Percentiles rank a stretch among this genome's conserved stretches.
phyloP scores from a whole-genome alignment of 129 eudicot genomes.

The Chrysanthemum seticuspe region DNA sequence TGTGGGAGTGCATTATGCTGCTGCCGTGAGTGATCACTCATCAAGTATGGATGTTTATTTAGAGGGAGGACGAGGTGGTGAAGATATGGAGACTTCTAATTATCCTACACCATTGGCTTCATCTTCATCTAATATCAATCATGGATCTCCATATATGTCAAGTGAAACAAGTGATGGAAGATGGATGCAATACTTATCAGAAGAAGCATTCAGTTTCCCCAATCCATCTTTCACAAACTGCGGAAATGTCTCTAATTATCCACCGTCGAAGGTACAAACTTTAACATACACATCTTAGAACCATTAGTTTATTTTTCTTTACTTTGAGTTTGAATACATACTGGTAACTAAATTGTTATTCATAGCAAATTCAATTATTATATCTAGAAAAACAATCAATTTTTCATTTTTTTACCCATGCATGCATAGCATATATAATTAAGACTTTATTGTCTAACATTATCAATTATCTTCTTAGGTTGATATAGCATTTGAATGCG shows the following conservation, averaged over 20 bases:
- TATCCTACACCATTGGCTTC: conserved; percentile 51
- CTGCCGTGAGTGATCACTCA: conserved; percentile 58
- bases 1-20: conserved; percentile 42
- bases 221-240: conserved; percentile 54
- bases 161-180: conserved; percentile 49
- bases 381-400: not conserved
- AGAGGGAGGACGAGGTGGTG: conserved; percentile 79
- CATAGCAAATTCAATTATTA: not conserved
- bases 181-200: conserved; percentile 89
- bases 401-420: not conserved
- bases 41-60: conserved; percentile 64
- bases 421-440: not conserved
- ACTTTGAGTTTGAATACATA: too few species aligned
- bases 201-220: conserved; percentile 65
- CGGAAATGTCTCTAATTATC: conserved; percentile 41
- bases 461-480: conserved; percentile 43
- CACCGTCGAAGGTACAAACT: conserved; percentile 71
- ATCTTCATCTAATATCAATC: conserved; percentile 42
- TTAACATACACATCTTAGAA: not conserved
- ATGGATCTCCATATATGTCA: conserved; percentile 39
- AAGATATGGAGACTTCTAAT: conserved; percentile 54
- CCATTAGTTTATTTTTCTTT: not conserved
- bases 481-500: conserved; percentile 91
- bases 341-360: too few species aligned
- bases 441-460: not conserved